A percentile compares a stretch with the other conserved stretches of the same genome.
phyloP scores from a whole-genome alignment of 176 grass and related monocot genomes.

The Alloteropsis semialata region DNA sequence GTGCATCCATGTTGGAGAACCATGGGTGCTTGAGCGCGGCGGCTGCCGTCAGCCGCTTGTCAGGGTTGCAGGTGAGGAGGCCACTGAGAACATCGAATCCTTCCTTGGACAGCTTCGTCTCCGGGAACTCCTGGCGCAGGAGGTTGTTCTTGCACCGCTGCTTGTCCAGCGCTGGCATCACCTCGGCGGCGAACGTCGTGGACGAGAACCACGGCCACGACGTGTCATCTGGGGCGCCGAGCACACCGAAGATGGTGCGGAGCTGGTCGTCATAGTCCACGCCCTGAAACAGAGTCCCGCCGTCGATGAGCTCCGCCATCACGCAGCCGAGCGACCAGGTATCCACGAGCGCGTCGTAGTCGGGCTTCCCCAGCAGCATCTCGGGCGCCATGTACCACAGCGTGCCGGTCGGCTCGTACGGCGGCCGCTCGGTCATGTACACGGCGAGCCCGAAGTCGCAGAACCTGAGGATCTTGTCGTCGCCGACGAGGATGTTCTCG shows the following conservation, averaged over 20 bases:
- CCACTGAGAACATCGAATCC: background rate
- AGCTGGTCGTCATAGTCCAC: background rate
- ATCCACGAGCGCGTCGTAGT: background rate
- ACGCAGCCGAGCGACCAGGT: background rate
- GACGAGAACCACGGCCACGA: constrained; percentile 1
- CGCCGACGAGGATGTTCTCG: constrained; percentile 19
- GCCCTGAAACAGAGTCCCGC: background rate
- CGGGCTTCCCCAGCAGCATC: background rate
- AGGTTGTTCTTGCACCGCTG: background rate
- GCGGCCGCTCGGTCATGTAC: background rate
- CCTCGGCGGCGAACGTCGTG: background rate
- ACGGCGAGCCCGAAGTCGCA: constrained; percentile 31
- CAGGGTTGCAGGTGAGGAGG: background rate
- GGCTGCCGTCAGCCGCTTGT: background rate
- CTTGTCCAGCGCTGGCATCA: background rate
- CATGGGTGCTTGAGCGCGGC: background rate
- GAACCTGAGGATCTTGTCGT: background rate
- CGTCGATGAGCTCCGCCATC: no score
- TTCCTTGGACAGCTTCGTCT: background rate
- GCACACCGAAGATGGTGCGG: background rate
- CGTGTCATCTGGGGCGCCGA: background rate
- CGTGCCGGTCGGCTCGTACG: background rate
- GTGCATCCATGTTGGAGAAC: background rate
- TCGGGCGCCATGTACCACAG: background rate
- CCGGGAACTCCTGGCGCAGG: background rate